Evolutionary conservation across 2,329 filamentous ascomycete genomes (phyloP).

Genomic region (Albifimbria verrucaria): DNA sequence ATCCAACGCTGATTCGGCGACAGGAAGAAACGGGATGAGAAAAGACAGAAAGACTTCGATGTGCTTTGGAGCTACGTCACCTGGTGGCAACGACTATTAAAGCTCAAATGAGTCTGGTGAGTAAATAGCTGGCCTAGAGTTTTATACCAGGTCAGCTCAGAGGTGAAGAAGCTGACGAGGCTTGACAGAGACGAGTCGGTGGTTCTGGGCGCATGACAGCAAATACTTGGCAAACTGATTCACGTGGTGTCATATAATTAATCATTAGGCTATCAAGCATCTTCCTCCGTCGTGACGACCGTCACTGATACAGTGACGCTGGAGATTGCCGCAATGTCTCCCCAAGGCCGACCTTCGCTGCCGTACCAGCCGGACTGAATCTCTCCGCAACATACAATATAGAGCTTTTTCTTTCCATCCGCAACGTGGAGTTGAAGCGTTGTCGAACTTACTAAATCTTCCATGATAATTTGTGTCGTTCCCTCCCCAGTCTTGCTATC

Average conservation of each 20-base stretch:
- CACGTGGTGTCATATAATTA: neutral
- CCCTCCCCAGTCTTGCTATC: slow-evolving; percentile 1
- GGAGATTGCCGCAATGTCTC: slow-evolving; percentile 1
- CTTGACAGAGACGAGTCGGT: too few relatives aligned
- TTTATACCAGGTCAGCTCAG: too few relatives aligned
- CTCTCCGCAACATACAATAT: slow-evolving; percentile 9
- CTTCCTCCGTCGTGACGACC: slow-evolving; percentile 1
- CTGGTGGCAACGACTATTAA: too few relatives aligned
- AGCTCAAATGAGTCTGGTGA: too few relatives aligned
- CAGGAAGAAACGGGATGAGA: too few relatives aligned
- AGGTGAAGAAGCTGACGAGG: too few relatives aligned
- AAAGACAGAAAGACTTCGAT: too few relatives aligned
- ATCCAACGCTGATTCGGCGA: too few relatives aligned
- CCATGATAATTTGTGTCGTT: neutral
- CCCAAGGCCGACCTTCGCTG: slow-evolving; percentile 1
- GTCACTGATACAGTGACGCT: neutral
- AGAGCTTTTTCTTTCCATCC: slow-evolving; percentile 6
- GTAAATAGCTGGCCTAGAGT: too few relatives aligned
- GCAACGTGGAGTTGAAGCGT: slow-evolving; percentile 5
- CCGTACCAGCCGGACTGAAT: neutral
- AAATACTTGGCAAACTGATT: neutral
- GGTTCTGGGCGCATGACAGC: too few relatives aligned
- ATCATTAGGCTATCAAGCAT: neutral
- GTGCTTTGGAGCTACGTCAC: too few relatives aligned
- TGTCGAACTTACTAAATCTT: slow-evolving; percentile 7